These are phyloP conservation scores for Mycena vulgaris DNA, from an alignment of 768 basidiomycete species.

Conservation along the genomic window DNA sequence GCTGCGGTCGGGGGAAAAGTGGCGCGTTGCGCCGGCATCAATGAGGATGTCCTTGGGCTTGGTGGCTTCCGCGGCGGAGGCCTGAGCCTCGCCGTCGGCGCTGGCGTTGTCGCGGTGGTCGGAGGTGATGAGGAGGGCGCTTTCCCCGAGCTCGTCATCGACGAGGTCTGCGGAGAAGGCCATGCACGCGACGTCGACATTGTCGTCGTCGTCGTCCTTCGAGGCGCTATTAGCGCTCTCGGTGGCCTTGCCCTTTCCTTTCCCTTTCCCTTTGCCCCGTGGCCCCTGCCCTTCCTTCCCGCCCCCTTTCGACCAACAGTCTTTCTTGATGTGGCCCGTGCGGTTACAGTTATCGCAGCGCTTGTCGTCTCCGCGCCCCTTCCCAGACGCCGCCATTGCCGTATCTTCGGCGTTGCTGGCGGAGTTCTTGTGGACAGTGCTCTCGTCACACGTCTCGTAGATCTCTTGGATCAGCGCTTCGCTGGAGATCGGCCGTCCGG, in stretches of 20 bases:
- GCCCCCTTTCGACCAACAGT: conserved; percentile 15
- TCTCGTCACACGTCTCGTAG: conserved; percentile 22
- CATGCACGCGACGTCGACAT: background rate
- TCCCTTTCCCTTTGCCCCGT: conserved; percentile 31
- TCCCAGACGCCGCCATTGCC: conserved; percentile 23
- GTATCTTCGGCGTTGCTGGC: background rate
- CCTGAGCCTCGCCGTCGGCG: background rate
- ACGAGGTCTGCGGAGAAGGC: background rate
- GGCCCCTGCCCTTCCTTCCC: conserved; percentile 49
- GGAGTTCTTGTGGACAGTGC: conserved; percentile 13
- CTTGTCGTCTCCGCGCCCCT: conserved; percentile 2
- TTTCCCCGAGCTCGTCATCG: conserved; percentile 6
- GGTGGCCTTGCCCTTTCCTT: conserved; percentile 36
- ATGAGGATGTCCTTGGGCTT: conserved; percentile 18
- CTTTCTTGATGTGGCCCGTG: conserved; percentile 45
- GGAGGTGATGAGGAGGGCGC: conserved; percentile 4
- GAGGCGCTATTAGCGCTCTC: conserved; percentile 31
- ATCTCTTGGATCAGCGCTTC: conserved; percentile 30
- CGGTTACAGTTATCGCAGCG: conserved; percentile 48
- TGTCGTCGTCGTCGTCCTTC: conserved; percentile 31
- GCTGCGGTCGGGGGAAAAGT: conserved; percentile 26
- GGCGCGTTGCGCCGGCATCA: conserved; percentile 19
- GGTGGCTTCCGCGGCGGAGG: background rate
- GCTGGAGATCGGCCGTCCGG: conserved; percentile 1
- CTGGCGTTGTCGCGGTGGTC: background rate